Evolutionary conservation across 2,329 filamentous ascomycete genomes (phyloP), one percentile per base, ranked within the genome.

Genomic region (Fusarium nisikadoi): DNA sequence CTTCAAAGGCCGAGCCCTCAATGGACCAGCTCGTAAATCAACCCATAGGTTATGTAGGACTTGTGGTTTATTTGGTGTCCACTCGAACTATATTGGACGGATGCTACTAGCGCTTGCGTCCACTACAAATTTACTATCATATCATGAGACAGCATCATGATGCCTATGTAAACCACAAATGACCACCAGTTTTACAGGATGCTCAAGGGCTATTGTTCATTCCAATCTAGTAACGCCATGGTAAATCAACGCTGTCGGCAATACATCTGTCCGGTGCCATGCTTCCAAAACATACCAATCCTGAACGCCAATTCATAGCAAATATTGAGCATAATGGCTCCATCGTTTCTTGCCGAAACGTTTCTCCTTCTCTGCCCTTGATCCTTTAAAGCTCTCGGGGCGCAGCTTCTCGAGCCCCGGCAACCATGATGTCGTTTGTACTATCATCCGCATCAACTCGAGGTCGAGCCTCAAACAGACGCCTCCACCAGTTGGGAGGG

Each of bases 401-500:
- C 6, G 69, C 75, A 10, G 75, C 68, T 39, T 80, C 80, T 57
- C 79, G 73, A 10, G 80, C 86, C 16, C 85, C 88, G 11, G 88
- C 89, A 17, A 89, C 88, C 19, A 89, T 86, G 66, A 92, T 86
- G 61, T 92, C 90, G 68, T 91, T 87, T 53, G 90, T 86, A 12
- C 83, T 86, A 68, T 88, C 86, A 7, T 83, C 84, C 3, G 85
- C 86, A 50, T 87, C 85, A 33, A 84, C 81, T 36, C 77, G 79
- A 38, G 79, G 83, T 52, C 85, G 83, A n/a, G 87, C 84, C 73
- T 91, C 94, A 78, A 97, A 97, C 23, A 98, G 79, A 45, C 94
- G 88, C 64, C 93, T 89, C 95, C 95, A 99, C 91, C 94, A 98
- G 65, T 85, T 84, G 0, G 96, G 96, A 41, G 96, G 95, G 76